Base-by-base conservation (phyloP, 805 yeast species). In the Wickerhamiella parazyma region DNA sequence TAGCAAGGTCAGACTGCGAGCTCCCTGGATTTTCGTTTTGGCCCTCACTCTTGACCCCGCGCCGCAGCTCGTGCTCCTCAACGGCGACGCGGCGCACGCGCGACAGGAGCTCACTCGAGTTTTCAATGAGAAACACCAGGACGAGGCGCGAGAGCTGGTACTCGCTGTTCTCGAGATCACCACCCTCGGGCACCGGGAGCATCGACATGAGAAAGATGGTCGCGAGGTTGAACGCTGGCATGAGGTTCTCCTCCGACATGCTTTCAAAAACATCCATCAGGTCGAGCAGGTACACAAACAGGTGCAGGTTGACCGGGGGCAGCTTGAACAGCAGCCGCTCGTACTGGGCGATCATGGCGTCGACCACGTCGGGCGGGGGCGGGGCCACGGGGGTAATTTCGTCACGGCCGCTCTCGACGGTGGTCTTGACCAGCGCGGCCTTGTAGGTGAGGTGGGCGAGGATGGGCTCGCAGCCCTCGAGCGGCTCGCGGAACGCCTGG, bases 141-240 rank as follows among this genome's bases (percentile, higher is more conserved):
- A 84, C 95, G 6, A 76, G 70, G 51, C 87, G 85, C 4, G 94
- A 82, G 28, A 85, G 64, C 10, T 83, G 89, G 63, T 87, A 87
- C 61, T 91, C 96, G 25, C 77, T 84, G 1, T 96, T 96, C 34
- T 80, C 75, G 78, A 89, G 75, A 57, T 87, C 95, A 60, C 87
- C 95, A 60, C 91, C 96, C 51, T 71, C 73, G 4, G 95, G 94
- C 60, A 89, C 97, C 8, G 94, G 81, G 42, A 91, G 67, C 14
- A 91, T 76, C n/a, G 95, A 82, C 3, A 98, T 97, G 64, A 91
- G 98, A 65, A 91, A 91, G 45, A 91, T 83, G 1, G 97, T 95
- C 1, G 97, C 94, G 50, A 91, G 66, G 58, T 91, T 91, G 53
- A 85, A 74, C 1, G 94, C 83, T 1, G 95, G 77, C 99, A 91